Evolutionary conservation across 495 filamentous ascomycete species (phyloP), one percentile per base, ranked within the genome.

Genomic region (Penicillium waksmanii): DNA sequence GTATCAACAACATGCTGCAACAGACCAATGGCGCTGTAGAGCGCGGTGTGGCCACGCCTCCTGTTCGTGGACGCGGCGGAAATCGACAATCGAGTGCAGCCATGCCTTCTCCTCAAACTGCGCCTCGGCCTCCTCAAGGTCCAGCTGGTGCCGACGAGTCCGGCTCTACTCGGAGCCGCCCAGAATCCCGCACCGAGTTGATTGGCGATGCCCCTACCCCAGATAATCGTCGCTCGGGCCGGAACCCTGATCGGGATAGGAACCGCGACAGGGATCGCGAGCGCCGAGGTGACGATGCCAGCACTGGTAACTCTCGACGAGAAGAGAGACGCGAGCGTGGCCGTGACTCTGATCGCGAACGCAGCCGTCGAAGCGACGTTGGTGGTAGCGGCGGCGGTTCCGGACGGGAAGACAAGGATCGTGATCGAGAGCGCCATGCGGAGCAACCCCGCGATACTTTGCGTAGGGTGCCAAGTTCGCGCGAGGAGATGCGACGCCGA

Each of bases 1-100:
- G 68, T 0, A 68, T 81, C 47, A 80, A 77, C 59, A 76, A 66
- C 34, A 71, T 78, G 71, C 75, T 81, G 27, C 75, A 79, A 48
- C 78, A 81, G 54, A 73, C 75, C 25, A 69, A 68, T 13, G 60
- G 69, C 17, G 60, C 71, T 35, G 54, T 61, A 51, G 77, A 80
- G 8, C 73, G 75, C 38, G 56, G 60, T 40, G 64, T 55, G 27
- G 64, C 70, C 33, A 70, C 71, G 5, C 73, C 72, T 5, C 51
- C 70, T 23, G 73, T 76, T 44, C 76, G 78, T 15, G 77, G 76
- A 15, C 63, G 77, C 51, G 77, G 76, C 2, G 68, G 68, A 33
- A 70, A 62, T 19, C 68, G 78, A 54, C 75, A 76, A 60, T 56
- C 71, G 13, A 61, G 53, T 5, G 23, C 46, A 12, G 52, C 66